These are phyloP conservation scores for Nannochloropsis salina DNA, from an alignment of 108 stramenopile species.

Conservation along the genomic window DNA sequence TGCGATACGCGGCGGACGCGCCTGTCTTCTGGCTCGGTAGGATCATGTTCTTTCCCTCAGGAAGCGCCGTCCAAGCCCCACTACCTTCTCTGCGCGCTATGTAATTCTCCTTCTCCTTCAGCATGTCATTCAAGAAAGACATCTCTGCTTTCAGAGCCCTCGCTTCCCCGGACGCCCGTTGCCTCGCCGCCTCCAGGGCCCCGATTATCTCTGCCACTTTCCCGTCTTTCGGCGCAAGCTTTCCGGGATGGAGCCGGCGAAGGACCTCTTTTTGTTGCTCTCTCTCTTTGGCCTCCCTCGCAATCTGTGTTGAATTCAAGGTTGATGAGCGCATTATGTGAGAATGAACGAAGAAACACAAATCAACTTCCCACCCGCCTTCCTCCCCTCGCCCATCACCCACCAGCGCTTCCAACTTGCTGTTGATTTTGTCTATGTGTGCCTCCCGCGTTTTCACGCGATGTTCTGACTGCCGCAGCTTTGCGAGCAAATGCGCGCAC, in stretches of 20 bases:
- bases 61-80: neutral
- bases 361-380: neutral
- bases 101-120: conserved; percentile 25
- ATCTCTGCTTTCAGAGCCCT: neutral
- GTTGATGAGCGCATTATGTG: neutral
- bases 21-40: neutral
- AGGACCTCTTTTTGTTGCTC: conserved; percentile 33
- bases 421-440: conserved; percentile 28
- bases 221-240: neutral
- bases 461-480: conserved; percentile 24
- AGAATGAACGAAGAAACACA: neutral
- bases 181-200: conserved; percentile 20
- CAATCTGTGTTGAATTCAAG: neutral
- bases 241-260: conserved; percentile 24
- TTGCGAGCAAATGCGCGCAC: conserved; percentile 21
- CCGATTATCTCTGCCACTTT: conserved; percentile 15
- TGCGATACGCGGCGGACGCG: neutral
- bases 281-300: conserved; percentile 27
- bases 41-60: neutral
- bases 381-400: neutral
- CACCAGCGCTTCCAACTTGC: conserved; percentile 27
- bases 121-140: neutral
- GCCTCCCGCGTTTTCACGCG: conserved; percentile 37
- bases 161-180: neutral
- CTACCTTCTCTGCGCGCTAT: neutral